Base-by-base conservation (phyloP, 139 green algal species). In the Dunaliella primolecta region DNA sequence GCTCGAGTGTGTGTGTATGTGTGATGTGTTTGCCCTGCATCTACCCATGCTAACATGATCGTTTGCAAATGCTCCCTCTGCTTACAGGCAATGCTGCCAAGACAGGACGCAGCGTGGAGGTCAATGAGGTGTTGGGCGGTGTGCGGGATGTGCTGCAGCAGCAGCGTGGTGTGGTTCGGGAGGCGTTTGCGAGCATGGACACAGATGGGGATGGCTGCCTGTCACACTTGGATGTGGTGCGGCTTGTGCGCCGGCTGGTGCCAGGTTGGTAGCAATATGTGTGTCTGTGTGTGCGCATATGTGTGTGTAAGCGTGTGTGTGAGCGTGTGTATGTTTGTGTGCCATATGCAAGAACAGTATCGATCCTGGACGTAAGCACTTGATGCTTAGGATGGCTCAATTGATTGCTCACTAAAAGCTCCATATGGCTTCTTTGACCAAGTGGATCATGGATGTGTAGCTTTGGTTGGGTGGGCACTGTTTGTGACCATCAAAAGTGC, bases 131-230 rank as follows among this genome's bases (percentile, higher is more conserved):
- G n/a, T 78, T 93, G 81, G 81, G 88, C 75, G 81, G 88, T 37
- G 84, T 88, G 34, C 70, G 87, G 0, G 82, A 89, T 29, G 55
- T 93, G 81, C 87, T 96, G 87, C 90, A 93, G 56, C 88, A 91
- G 46, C 87, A 95, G 71, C 90, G 93, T 75, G 87, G 93, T 81
- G 33, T 89, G 75, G 86, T 86, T 0, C 29, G 29, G 25, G 86
- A 86, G 46, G 83, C 83, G 11, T 90, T 88, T 36, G 75, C 90
- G 31, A 75, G 87, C 25, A 31, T 91, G 70, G 85, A 89, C 75
- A 83, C 46, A 0, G 84, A 88, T 38, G 72, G 84, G 11, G 88
- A 89, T 35, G 85, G 80, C 36, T 87, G 88, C 83, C 78, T 93
- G 31, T 35, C 46, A 64, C 83, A 88, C 56, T 32, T 91, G 83